phyloP scores from a whole-genome alignment of 148 eudicot species.

The Arbutus unedo region DNA sequence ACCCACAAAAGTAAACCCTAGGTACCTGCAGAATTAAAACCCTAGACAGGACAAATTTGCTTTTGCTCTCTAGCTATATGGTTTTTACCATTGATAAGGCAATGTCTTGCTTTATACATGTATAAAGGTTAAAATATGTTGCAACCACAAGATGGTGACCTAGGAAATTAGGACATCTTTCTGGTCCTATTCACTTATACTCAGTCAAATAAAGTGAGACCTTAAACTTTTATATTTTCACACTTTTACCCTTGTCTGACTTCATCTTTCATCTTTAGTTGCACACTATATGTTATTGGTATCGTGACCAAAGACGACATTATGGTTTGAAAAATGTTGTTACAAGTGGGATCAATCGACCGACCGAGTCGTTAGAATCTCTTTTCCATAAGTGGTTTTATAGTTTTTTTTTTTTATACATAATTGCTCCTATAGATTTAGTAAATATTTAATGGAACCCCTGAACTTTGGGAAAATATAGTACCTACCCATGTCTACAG shows the following conservation, averaged over 20 bases:
- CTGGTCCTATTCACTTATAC: background rate
- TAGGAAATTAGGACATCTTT: background rate
- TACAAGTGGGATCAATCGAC: background rate
- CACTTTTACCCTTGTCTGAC: too few relatives aligned
- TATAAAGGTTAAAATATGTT: background rate
- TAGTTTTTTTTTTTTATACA: background rate
- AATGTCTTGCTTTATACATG: background rate
- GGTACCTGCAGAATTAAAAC: background rate
- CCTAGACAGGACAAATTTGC: slow-evolving; percentile 10
- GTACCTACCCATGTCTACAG: too few relatives aligned
- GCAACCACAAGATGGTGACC: background rate
- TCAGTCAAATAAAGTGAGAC: too few relatives aligned
- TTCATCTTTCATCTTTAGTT: too few relatives aligned
- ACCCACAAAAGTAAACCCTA: slow-evolving; percentile 7
- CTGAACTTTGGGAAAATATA: background rate
- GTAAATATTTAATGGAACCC: background rate
- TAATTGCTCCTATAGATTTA: background rate
- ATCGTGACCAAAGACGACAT: background rate
- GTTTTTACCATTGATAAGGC: background rate
- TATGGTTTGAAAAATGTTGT: background rate
- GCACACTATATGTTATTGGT: too few relatives aligned
- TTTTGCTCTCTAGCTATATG: background rate
- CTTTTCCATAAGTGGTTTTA: too few relatives aligned
- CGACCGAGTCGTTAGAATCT: background rate
- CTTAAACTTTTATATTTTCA: too few relatives aligned